Percentiles rank a stretch among this genome's conserved stretches.
Evolutionary conservation across 2,329 filamentous ascomycete genomes (phyloP).

Genomic region (Penicillium sp.): DNA sequence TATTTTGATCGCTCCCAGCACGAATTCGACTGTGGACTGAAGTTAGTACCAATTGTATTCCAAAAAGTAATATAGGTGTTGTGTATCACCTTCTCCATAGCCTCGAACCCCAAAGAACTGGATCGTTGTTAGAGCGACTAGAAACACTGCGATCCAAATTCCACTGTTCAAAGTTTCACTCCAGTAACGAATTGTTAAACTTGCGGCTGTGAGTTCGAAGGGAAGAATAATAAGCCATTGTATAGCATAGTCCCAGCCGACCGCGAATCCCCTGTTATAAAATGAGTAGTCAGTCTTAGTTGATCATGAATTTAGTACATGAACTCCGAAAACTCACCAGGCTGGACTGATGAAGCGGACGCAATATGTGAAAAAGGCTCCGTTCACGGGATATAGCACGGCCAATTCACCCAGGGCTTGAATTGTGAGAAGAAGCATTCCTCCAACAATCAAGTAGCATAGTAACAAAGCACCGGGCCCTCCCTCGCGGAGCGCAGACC

Average conservation of each 20-base stretch:
- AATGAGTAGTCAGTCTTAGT: neutral
- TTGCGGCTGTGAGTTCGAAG: constrained; percentile 66
- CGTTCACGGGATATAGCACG: constrained; percentile 61
- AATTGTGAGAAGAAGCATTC: constrained; percentile 58
- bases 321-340: constrained; percentile 36
- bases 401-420: constrained; percentile 61
- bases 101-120: constrained; percentile 58
- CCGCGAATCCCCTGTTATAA: constrained; percentile 42
- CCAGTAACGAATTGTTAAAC: constrained; percentile 57
- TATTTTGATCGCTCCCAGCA: constrained; percentile 59
- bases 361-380: constrained; percentile 62
- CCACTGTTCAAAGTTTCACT: constrained; percentile 49
- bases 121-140: constrained; percentile 51
- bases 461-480: constrained; percentile 38
- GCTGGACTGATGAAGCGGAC: constrained; percentile 61
- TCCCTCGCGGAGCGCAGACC: constrained; percentile 35
- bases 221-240: constrained; percentile 81
- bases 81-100: constrained; percentile 30
- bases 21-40: constrained; percentile 52
- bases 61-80: too few relatives aligned
- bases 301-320: neutral
- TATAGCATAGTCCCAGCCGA: constrained; percentile 64
- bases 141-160: constrained; percentile 58
- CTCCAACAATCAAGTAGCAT: constrained; percentile 54
- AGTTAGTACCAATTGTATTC: neutral